Percentiles rank a stretch among this genome's conserved stretches.
phyloP scores from a whole-genome alignment of 2,329 filamentous ascomycete species.

The Orbilia ellipsospora region DNA sequence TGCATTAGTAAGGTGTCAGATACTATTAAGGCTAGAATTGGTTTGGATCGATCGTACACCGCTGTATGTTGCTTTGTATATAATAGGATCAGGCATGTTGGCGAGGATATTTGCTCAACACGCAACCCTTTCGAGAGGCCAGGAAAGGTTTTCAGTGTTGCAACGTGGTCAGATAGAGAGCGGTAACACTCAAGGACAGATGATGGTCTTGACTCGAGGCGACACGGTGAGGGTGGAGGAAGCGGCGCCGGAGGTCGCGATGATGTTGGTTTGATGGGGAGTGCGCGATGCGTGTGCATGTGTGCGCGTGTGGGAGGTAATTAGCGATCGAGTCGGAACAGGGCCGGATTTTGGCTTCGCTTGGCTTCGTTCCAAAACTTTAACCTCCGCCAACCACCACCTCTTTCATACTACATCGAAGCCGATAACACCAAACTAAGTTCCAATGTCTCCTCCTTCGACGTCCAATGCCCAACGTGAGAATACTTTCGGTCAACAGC shows the following conservation, averaged over 20 bases:
- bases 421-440: slow-evolving; percentile 1
- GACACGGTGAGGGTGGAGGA: neutral
- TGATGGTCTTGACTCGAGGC: neutral
- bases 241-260: neutral
- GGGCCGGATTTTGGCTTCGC: slow-evolving; percentile 2
- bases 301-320: slow-evolving; percentile 47
- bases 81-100: slow-evolving; percentile 61
- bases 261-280: neutral
- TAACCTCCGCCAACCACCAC: slow-evolving; percentile 3
- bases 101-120: neutral
- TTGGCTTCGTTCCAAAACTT: slow-evolving; percentile 1
- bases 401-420: neutral
- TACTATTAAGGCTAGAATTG: too few relatives aligned
- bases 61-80: slow-evolving; percentile 77
- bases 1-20: slow-evolving; percentile 13
- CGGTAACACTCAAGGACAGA: too few relatives aligned
- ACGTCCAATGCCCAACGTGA: slow-evolving; percentile 28
- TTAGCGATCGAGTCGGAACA: neutral
- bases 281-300: slow-evolving; percentile 49
- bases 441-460: slow-evolving; percentile 35
- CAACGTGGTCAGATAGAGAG: too few relatives aligned
- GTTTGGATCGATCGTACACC: slow-evolving; percentile 64
- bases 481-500: slow-evolving; percentile 2
- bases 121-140: too few relatives aligned
- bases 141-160: too few relatives aligned